Evolutionary conservation across 1,139 yeast genomes (phyloP), one percentile per base, ranked within the genome.

Genomic region (Candida sp.): DNA sequence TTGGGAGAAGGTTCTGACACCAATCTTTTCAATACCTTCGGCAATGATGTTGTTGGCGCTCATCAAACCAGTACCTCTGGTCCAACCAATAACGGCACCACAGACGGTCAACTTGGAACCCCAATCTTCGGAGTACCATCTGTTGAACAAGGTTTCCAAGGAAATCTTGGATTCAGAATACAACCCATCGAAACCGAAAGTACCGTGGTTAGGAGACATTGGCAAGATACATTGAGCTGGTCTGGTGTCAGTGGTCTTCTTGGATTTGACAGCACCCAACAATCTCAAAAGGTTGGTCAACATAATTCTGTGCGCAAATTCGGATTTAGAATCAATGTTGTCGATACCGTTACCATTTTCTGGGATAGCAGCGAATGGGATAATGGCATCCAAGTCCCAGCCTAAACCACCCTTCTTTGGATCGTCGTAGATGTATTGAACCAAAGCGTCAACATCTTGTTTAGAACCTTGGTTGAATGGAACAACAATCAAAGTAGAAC

Each of bases 1-100:
- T 77, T 94, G 99, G 55, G 97, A 89, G 83, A 93, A 94, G 46
- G 99, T 94, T 77, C 99, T 90, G 50, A 94, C 98, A 65, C 99
- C 98, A 59, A 89, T 79, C 69, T 86, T 86, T 77, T 94, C 99
- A 68, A 94, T 90, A 62, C 98, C 98, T 77, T 93, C 98, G 54
- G 99, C 98, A 71, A 94, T 91, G 69, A 92, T 88, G 78, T 94
- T 94, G 82, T 94, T 94, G 63, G 88, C 98, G 66, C 93, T 83
- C 99, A 94, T 94, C 69, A 94, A 86, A 69, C 99, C 99, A 57
- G 99, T 94, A 75, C 99, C 99, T 84, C 99, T 91, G 58, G 99
- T 94, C 99, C 99, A 94, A 69, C 99, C 99, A 73, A 94, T 94
- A 60, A 94, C 84, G 49, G 98, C 98, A 81, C 99, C 99, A 75